These are phyloP conservation scores for Debaryomycetaceae sp. DNA, from an alignment of 1,139 yeast species.

Conservation along the genomic window DNA sequence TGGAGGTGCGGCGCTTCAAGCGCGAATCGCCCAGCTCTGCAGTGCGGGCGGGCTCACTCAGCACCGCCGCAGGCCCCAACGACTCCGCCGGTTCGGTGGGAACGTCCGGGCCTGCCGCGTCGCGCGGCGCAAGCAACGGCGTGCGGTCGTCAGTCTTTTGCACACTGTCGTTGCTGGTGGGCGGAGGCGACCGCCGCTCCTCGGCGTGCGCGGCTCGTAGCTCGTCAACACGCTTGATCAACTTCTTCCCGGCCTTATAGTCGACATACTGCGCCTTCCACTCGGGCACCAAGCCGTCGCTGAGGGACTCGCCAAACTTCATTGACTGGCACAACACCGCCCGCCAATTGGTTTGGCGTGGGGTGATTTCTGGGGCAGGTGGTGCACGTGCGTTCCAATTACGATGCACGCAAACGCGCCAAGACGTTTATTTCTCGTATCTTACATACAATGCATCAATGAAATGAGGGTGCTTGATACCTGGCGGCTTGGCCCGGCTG, in stretches of 20 bases:
- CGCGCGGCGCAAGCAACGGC: conserved; percentile 24
- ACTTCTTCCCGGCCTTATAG: conserved; percentile 53
- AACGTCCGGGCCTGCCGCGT: conserved; percentile 2
- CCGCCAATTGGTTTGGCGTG: too few relatives aligned
- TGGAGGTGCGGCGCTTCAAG: conserved; percentile 13
- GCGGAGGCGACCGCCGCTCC: conserved; percentile 49
- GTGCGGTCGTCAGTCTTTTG: conserved; percentile 14
- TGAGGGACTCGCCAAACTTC: conserved; percentile 61
- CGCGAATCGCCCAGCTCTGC: conserved; percentile 1
- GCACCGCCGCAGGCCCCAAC: conserved; percentile 1
- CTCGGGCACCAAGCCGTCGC: conserved; percentile 70
- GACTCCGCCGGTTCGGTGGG: not conserved
- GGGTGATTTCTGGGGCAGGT: too few relatives aligned
- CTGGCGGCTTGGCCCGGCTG: conserved; percentile 57
- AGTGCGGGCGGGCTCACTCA: not conserved
- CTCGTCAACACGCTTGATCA: conserved; percentile 25
- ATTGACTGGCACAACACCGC: conserved; percentile 26
- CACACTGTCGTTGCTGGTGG: conserved; percentile 10
- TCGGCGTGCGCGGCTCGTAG: conserved; percentile 34
- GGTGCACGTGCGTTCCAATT: too few relatives aligned
- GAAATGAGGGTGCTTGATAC: conserved; percentile 76
- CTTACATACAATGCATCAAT: conserved; percentile 69
- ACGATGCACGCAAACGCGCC: too few relatives aligned
- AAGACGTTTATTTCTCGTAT: too few relatives aligned
- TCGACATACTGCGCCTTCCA: conserved; percentile 81